Evolutionary conservation across 495 filamentous ascomycete species (phyloP).

Genomic region (Pyrenula aspistea): DNA sequence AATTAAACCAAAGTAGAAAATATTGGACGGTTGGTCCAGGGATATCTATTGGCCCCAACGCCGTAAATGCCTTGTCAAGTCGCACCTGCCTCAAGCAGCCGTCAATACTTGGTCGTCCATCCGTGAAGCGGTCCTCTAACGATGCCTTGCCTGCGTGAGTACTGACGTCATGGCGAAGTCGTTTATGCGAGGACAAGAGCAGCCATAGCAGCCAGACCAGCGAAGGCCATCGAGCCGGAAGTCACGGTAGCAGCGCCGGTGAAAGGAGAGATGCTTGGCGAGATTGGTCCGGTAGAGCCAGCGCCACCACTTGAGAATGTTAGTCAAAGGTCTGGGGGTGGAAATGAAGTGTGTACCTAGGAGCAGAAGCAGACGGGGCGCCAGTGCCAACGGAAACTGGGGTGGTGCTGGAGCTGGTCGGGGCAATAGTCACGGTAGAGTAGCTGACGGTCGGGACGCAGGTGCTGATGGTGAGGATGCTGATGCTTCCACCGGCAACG

Average conservation of each 20-base stretch:
- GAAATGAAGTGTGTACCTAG: background rate
- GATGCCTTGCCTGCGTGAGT: background rate
- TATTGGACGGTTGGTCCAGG: background rate
- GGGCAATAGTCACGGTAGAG: slow-evolving; percentile 20
- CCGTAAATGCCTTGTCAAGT: background rate
- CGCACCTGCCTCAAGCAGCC: background rate
- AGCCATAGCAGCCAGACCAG: slow-evolving; percentile 34
- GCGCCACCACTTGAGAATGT: background rate
- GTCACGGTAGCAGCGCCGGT: slow-evolving; percentile 35
- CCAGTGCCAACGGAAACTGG: slow-evolving; percentile 14
- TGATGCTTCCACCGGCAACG: slow-evolving; percentile 4
- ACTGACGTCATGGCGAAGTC: slow-evolving; percentile 3
- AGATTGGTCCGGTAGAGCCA: background rate
- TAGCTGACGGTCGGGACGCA: slow-evolving; percentile 31
- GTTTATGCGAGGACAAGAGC: slow-evolving; percentile 44
- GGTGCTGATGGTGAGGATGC: slow-evolving; percentile 27
- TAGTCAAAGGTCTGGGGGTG: background rate
- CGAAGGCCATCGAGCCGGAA: slow-evolving; percentile 34
- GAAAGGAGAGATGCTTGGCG: slow-evolving; percentile 23
- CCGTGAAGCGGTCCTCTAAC: background rate
- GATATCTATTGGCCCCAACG: background rate
- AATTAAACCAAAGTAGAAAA: background rate
- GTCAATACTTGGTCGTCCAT: background rate
- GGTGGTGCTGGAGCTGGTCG: slow-evolving; percentile 7
- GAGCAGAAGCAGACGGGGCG: slow-evolving; percentile 12